Base-by-base conservation (phyloP, 345 rosid species). In the Eucalyptus microcorys region DNA sequence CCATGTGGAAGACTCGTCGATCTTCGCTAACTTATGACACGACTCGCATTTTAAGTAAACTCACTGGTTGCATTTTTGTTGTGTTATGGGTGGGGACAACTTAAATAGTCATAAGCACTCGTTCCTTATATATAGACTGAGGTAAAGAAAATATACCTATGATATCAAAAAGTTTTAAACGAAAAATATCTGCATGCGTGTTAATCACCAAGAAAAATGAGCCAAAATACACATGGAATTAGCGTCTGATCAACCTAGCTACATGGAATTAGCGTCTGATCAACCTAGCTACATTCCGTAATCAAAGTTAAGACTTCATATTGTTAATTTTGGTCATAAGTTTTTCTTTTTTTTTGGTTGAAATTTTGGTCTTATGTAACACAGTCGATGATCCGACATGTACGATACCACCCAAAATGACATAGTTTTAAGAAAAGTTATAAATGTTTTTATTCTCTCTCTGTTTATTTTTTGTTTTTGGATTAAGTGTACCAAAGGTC, bases 341-440 rank as follows among this genome's bases (percentile, higher is more conserved):
- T 55, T 55, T n/a, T n/a, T n/a, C n/a, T 52, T 52, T 52, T 52
- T 52, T 24, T 52, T 19, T 52, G 3, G 57, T 19, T 5, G 57
- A 52, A n/a, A n/a, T n/a, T n/a, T n/a, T n/a, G n/a, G n/a, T n/a
- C 19, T 1, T 14, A 49, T 15, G 7, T 49, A 49, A 5, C 7
- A 49, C 3, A 4, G 19, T 2, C 19, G 0, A 5, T 0, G 1
- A 49, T 2, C 1, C 1, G 19, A 49, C 17, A 16, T 2, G 3
- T 49, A 49, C 1, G 19, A 49, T 6, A 49, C 3, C 53, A 49
- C 19, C 53, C 21, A 48, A 48, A 48, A 48, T 48, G 49, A 48
- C 49, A 47, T 47, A 48, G 49, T 48, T 48, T 48, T 48, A 48
- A 48, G 49, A 48, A 48, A 12, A 48, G 49, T 48, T 48, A 48